Conservation (phyloP, 352 stramenopile genomes). For the Phytophthora crassamura region DNA sequence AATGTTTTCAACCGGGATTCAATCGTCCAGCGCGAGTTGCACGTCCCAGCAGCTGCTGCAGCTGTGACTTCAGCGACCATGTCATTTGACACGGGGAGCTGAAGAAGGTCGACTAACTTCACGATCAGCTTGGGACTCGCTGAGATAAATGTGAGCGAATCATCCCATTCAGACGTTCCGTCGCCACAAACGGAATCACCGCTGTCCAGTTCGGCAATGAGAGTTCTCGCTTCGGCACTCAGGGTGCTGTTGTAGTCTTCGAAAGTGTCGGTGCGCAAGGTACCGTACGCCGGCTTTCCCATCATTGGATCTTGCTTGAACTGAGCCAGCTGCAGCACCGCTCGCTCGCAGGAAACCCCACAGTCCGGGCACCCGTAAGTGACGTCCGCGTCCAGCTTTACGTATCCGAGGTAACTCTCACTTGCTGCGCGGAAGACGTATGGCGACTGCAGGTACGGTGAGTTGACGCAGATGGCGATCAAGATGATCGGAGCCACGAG, state of each 20-base stretch:
- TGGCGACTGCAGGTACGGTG: conserved; percentile 39
- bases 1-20: conserved; percentile 39
- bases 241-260: conserved; percentile 37
- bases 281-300: conserved; percentile 40
- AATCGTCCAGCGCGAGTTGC: conserved; percentile 36
- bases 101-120: conserved; percentile 27
- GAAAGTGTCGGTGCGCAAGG: conserved; percentile 35
- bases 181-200: conserved; percentile 28
- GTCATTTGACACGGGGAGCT: conserved; percentile 33
- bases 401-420: conserved; percentile 42
- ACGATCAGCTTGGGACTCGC: conserved; percentile 32
- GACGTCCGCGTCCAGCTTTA: conserved; percentile 30
- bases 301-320: conserved; percentile 40
- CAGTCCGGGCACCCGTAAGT: conserved; percentile 36
- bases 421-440: conserved; percentile 42
- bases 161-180: conserved; percentile 33
- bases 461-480: conserved; percentile 41
- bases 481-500: conserved; percentile 42
- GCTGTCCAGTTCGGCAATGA: conserved; percentile 30
- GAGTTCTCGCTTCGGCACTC: conserved; percentile 12
- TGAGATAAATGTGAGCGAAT: conserved; percentile 40
- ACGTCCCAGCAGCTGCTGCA: conserved; percentile 10
- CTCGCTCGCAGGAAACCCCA: conserved; percentile 31
- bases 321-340: conserved; percentile 37
- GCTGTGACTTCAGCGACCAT: conserved; percentile 31